Conservation (phyloP, 306 rosid species). For the Cucumis cinereus region DNA sequence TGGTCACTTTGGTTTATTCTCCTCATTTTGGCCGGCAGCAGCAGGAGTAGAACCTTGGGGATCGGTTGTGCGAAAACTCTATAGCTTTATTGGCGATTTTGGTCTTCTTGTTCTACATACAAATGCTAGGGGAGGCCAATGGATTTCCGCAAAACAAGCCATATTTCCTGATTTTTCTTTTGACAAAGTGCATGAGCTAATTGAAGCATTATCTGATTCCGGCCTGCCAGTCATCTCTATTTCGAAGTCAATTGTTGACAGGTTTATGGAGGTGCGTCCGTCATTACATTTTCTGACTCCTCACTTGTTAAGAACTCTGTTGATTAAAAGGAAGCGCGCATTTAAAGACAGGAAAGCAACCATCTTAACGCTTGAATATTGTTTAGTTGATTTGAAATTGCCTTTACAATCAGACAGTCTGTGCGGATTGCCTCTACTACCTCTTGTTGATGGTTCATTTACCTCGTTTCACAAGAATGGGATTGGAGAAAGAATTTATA, state of each 20-base stretch:
- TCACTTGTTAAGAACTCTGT: constrained; percentile 59
- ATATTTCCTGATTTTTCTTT: constrained; percentile 90
- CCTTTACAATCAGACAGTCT: constrained; percentile 53
- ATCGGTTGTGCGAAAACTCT: constrained; percentile 58
- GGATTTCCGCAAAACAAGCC: constrained; percentile 85
- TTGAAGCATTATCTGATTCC: constrained; percentile 61
- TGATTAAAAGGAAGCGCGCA: constrained; percentile 76
- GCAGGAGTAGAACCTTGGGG: constrained; percentile 85
- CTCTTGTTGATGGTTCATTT: constrained; percentile 82
- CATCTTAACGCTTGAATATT: constrained; percentile 81
- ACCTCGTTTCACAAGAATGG: constrained; percentile 62
- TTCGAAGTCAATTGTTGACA: constrained; percentile 55
- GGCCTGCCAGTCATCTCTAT: constrained; percentile 62
- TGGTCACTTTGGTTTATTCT: constrained; percentile 72
- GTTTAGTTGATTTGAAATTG: constrained; percentile 67
- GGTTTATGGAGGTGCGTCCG: constrained; percentile 76
- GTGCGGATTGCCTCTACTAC: constrained; percentile 70
- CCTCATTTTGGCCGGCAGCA: constrained; percentile 82
- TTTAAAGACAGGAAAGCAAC: constrained; percentile 70
- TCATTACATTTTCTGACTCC: constrained; percentile 80
- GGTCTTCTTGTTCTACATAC: constrained; percentile 63
- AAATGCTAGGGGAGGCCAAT: constrained; percentile 90
- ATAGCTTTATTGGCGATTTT: constrained; percentile 57
- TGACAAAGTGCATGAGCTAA: constrained; percentile 48
- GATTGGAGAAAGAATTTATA: constrained; percentile 71